Conservation (phyloP, 2,329 filamentous ascomycete genomes). For the Metarhizium sp. region DNA sequence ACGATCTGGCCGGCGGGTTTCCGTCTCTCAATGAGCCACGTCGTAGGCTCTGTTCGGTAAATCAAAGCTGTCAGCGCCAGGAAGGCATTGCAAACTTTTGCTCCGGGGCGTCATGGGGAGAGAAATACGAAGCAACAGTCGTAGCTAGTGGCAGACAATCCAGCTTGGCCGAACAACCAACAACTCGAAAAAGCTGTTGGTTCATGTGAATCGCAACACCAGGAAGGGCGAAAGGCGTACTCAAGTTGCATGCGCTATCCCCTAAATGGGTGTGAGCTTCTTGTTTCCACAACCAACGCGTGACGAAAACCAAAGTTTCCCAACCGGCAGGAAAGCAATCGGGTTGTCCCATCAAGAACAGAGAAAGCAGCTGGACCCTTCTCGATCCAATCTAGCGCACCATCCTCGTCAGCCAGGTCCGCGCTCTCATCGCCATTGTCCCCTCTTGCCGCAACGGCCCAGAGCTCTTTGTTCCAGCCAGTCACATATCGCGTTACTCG, state of each 20-base stretch:
- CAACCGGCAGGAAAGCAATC: not conserved
- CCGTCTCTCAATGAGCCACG: no score
- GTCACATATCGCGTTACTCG: constrained; percentile 7
- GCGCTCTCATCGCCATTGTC: not conserved
- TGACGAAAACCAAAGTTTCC: not conserved
- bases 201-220: not conserved
- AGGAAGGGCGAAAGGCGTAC: not conserved
- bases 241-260: not conserved
- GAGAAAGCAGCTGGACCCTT: not conserved
- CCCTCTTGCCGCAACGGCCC: constrained; percentile 1
- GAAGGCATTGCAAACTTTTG: no score
- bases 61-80: no score
- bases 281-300: not conserved
- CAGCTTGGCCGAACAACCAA: no score
- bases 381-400: not conserved
- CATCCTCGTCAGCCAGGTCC: not conserved
- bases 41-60: no score
- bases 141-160: no score
- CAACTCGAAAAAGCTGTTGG: not conserved
- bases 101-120: no score
- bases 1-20: no score
- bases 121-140: no score
- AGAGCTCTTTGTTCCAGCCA: constrained; percentile 6
- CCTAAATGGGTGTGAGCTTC: not conserved
- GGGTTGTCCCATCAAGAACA: not conserved